phyloP scores from a whole-genome alignment of 2,329 filamentous ascomycete species.

The Plectosphaerella sp. region DNA sequence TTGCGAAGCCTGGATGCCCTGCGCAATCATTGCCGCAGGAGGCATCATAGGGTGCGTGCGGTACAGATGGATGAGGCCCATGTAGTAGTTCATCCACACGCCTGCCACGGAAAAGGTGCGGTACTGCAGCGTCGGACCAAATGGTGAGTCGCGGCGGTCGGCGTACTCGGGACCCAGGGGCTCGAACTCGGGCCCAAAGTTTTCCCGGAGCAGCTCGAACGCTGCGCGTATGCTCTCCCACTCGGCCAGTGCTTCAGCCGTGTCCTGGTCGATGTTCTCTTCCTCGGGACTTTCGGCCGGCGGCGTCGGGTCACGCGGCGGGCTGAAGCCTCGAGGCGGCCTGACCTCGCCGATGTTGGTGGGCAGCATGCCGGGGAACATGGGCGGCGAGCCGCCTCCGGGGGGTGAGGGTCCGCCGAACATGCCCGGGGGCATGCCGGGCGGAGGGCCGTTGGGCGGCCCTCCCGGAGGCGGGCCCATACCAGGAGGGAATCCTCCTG shows the following conservation, averaged over 20 bases:
- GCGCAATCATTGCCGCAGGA: slow-evolving; percentile 82
- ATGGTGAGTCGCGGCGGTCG: slow-evolving; percentile 63
- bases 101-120: slow-evolving; percentile 83
- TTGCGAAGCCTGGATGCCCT: slow-evolving; percentile 67
- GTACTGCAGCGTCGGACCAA: slow-evolving; percentile 77
- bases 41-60: slow-evolving; percentile 87
- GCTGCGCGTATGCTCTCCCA: slow-evolving; percentile 73
- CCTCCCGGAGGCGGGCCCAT: background rate
- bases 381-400: slow-evolving; percentile 32
- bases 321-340: slow-evolving; percentile 51
- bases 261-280: slow-evolving; percentile 57
- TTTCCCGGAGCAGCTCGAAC: slow-evolving; percentile 61
- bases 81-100: slow-evolving; percentile 84
- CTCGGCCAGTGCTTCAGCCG: slow-evolving; percentile 67
- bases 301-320: slow-evolving; percentile 39
- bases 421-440: slow-evolving; percentile 10
- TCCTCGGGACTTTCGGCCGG: slow-evolving; percentile 42
- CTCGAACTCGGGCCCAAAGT: slow-evolving; percentile 71
- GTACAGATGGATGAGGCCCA: slow-evolving; percentile 77
- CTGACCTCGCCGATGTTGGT: slow-evolving; percentile 40
- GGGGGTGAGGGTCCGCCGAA: slow-evolving; percentile 9
- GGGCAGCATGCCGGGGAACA: slow-evolving; percentile 54
- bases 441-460: slow-evolving; percentile 9
- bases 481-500: background rate
- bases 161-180: slow-evolving; percentile 65